phyloP scores from a whole-genome alignment of 2,329 filamentous ascomycete genomes.

The Fusarium dlaminii region DNA sequence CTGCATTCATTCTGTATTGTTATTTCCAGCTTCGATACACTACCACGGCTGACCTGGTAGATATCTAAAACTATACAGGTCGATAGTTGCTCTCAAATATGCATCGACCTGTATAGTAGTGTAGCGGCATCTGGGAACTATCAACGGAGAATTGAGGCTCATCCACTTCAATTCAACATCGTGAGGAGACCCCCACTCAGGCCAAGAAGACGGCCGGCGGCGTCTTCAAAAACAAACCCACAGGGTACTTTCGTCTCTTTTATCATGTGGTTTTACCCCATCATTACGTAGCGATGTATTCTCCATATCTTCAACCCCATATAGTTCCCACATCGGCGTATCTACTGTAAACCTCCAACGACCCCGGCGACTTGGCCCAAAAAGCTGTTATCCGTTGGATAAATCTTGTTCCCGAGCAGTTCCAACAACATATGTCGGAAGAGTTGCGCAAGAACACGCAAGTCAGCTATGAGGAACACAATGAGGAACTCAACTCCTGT shows the following conservation, averaged over 20 bases:
- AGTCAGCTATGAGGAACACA: no score
- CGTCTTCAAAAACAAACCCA: background rate
- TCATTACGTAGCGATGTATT: conserved; percentile 36
- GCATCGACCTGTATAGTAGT: background rate
- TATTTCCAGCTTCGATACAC: background rate
- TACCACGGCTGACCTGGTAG: background rate
- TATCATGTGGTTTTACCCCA: conserved; percentile 33
- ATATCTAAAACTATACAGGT: background rate
- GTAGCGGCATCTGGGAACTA: background rate
- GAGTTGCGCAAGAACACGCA: background rate
- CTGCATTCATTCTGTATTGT: no score
- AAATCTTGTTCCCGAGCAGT: background rate
- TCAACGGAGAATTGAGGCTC: background rate
- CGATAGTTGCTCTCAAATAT: background rate
- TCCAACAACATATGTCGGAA: background rate
- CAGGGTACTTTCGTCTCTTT: conserved; percentile 20
- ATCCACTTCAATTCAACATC: background rate
- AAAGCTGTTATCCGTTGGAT: background rate
- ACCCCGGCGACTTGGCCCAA: background rate
- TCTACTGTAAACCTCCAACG: background rate
- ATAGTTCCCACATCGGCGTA: background rate
- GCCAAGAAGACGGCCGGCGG: background rate
- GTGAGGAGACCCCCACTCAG: background rate
- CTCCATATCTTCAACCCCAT: conserved; percentile 5
- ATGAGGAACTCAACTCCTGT: background rate